Conservation (phyloP, 1,284 basidiomycete species). For the Inonotus obliquus region DNA sequence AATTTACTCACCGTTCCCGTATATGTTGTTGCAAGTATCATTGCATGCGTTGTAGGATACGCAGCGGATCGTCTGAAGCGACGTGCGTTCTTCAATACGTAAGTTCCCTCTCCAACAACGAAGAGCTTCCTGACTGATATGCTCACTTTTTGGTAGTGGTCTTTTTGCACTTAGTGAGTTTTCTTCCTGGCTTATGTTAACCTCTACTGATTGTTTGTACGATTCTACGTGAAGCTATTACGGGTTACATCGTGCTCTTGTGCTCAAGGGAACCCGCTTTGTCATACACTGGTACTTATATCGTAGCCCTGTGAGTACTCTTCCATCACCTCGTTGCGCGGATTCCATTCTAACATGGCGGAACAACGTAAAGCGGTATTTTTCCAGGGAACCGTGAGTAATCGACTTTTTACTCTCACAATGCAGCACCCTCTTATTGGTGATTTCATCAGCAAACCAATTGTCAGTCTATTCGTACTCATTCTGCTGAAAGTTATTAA, state of each 20-base stretch:
- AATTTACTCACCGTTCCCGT: conserved; percentile 71
- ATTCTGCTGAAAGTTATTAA: not conserved
- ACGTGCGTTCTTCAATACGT: conserved; percentile 61
- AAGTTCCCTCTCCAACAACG: conserved; percentile 21
- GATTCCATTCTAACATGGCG: conserved; percentile 18
- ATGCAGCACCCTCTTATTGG: not conserved
- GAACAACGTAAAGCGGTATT: conserved; percentile 44
- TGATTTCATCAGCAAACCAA: conserved; percentile 49
- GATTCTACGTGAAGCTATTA: conserved; percentile 26
- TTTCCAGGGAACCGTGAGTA: conserved; percentile 62
- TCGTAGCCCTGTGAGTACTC: conserved; percentile 52
- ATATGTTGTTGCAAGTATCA: conserved; percentile 62
- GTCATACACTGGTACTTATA: conserved; percentile 67
- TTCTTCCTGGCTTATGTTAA: not conserved
- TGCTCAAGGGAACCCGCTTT: conserved; percentile 53
- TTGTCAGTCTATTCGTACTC: conserved; percentile 38
- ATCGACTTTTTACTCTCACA: not conserved
- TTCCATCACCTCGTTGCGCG: too few relatives aligned
- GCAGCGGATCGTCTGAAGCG: conserved; percentile 54
- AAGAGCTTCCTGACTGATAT: not conserved
- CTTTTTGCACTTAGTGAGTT: not conserved
- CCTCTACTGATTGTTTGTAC: too few relatives aligned
- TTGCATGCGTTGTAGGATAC: conserved; percentile 61
- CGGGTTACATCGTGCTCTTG: conserved; percentile 71
- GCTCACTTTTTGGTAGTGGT: not conserved